Evolutionary conservation across 179 eudicot genomes (phyloP).

Genomic region (Silene noctiflora): DNA sequence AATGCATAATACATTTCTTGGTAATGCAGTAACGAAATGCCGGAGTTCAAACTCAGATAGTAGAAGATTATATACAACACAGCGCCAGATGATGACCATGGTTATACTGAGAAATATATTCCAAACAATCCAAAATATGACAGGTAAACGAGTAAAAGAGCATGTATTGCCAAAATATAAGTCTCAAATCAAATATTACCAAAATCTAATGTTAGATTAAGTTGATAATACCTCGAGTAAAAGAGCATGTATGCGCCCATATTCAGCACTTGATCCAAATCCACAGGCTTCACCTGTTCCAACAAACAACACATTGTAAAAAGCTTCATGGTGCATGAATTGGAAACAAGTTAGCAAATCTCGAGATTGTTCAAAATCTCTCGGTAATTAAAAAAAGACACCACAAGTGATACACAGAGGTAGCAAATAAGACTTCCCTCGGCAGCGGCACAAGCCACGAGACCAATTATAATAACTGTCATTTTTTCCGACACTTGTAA

Average conservation of each 20-base stretch:
- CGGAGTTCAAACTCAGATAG: neutral
- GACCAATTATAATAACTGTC: neutral
- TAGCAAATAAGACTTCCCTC: no score
- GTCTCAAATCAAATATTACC: neutral
- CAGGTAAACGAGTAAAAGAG: neutral
- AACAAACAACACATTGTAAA: conserved; percentile 9
- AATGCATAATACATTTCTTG: no score
- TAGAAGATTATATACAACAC: no score
- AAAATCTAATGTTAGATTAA: neutral
- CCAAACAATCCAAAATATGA: neutral
- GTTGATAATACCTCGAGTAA: conserved; percentile 64
- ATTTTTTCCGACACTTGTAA: neutral
- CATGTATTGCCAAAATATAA: no score
- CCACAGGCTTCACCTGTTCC: conserved; percentile 66
- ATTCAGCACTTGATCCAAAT: conserved; percentile 53
- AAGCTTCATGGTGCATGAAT: conserved; percentile 2
- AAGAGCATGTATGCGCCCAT: conserved; percentile 90
- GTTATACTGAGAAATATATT: neutral
- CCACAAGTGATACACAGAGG: no score
- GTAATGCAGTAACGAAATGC: no score
- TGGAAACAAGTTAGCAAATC: no score
- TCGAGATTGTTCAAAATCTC: no score
- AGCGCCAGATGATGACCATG: neutral
- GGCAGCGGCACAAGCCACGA: no score
- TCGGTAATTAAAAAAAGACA: no score